These are phyloP conservation scores for Curvularia sp. DNA, from an alignment of 2,329 filamentous ascomycete species.

Conservation along the genomic window DNA sequence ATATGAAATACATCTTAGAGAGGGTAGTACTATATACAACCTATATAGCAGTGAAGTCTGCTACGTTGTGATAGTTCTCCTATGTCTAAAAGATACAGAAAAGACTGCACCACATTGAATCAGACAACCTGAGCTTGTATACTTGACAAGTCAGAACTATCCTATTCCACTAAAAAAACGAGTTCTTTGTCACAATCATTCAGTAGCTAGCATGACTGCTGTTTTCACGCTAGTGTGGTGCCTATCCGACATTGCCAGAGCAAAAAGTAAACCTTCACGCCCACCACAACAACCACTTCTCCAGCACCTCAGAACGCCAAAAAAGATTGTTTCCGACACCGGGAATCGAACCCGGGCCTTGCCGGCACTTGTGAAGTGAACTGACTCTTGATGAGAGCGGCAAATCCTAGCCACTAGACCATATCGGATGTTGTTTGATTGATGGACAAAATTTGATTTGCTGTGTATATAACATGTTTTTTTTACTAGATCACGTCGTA, in stretches of 20 bases:
- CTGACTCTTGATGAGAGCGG: slow-evolving; percentile 22
- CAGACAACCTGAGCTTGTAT: background rate
- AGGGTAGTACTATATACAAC: no score
- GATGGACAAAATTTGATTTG: background rate
- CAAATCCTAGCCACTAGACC: slow-evolving; percentile 25
- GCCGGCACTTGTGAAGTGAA: slow-evolving; percentile 19
- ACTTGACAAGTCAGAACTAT: no score
- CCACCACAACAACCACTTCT: background rate
- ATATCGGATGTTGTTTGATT: slow-evolving; percentile 16
- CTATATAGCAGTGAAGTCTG: no score
- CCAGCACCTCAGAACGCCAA: background rate
- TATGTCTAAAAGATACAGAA: background rate
- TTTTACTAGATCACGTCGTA: no score
- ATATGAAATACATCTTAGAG: no score
- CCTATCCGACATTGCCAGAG: background rate
- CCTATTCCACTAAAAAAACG: background rate
- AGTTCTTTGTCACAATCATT: background rate
- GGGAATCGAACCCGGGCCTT: slow-evolving; percentile 26
- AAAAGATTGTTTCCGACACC: slow-evolving; percentile 20
- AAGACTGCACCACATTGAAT: background rate
- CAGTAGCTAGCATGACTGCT: background rate
- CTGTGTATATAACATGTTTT: background rate
- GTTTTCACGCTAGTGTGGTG: background rate
- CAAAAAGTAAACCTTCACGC: background rate
- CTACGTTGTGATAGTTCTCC: no score